Percentiles rank a stretch among this genome's conserved stretches.
phyloP scores from a whole-genome alignment of 2,329 filamentous ascomycete genomes.

The Fusarium robinianum region DNA sequence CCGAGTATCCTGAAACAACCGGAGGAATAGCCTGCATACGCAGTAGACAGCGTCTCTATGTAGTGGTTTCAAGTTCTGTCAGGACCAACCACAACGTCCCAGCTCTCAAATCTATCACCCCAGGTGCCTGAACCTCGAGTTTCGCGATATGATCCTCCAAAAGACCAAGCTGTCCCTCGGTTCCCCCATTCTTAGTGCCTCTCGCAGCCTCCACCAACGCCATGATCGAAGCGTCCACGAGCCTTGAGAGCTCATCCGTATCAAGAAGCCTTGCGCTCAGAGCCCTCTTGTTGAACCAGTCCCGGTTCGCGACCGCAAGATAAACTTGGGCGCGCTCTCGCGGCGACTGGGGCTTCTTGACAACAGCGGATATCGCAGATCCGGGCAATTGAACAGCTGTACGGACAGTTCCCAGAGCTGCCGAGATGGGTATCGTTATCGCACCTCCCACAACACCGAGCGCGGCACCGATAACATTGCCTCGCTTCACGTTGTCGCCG shows the following conservation, averaged over 20 bases:
- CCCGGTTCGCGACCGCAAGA: constrained; percentile 46
- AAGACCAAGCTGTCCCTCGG: constrained; percentile 29
- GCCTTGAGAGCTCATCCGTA: constrained; percentile 37
- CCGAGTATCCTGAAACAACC: too few species aligned
- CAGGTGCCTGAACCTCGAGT: constrained; percentile 36
- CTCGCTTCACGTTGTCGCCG: constrained; percentile 42
- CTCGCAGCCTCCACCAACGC: constrained; percentile 47
- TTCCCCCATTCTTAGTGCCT: constrained; percentile 23
- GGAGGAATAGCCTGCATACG: too few species aligned
- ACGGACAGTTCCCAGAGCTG: constrained; percentile 44
- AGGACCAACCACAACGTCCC: constrained; percentile 46
- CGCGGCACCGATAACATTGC: constrained; percentile 48
- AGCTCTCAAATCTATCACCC: constrained; percentile 32
- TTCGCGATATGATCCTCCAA: constrained; percentile 37
- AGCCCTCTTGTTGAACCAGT: constrained; percentile 49
- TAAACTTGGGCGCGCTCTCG: constrained; percentile 49
- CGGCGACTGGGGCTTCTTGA: constrained; percentile 47
- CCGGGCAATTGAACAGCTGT: constrained; percentile 43
- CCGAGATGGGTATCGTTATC: constrained; percentile 46
- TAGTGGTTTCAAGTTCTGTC: too few species aligned
- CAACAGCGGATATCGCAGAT: constrained; percentile 40
- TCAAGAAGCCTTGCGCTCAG: constrained; percentile 45
- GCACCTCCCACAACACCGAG: constrained; percentile 43
- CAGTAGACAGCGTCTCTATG: too few species aligned
- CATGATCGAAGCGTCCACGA: constrained; percentile 40